phyloP scores from a whole-genome alignment of 345 rosid species.

The Gossypium anomalum region DNA sequence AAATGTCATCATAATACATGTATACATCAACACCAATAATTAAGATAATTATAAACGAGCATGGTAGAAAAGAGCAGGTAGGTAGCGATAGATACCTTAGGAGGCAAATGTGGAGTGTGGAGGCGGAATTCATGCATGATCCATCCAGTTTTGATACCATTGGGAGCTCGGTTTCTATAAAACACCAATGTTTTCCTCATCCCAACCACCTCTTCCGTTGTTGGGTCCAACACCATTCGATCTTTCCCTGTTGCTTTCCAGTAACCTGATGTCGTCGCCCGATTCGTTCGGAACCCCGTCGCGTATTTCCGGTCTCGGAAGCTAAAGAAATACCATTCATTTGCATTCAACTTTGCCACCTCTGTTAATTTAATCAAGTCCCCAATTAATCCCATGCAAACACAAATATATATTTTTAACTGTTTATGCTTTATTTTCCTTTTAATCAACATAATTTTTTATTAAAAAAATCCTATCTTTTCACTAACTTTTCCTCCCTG shows the following conservation, averaged over 20 bases:
- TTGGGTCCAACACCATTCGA: slow-evolving; percentile 71
- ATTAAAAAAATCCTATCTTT: background rate
- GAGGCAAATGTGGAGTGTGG: slow-evolving; percentile 87
- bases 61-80: no score
- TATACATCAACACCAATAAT: background rate
- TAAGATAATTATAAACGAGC: background rate
- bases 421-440: background rate
- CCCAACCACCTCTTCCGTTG: slow-evolving; percentile 62
- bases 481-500: slow-evolving; percentile 5
- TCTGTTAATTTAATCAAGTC: slow-evolving; percentile 33
- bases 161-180: slow-evolving; percentile 84
- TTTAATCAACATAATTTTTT: background rate
- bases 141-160: slow-evolving; percentile 95
- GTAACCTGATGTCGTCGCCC: slow-evolving; percentile 81
- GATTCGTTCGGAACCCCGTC: slow-evolving; percentile 82
- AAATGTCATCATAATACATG: no score
- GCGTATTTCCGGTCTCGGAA: slow-evolving; percentile 91
- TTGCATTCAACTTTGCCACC: slow-evolving; percentile 91
- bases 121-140: slow-evolving; percentile 98
- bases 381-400: background rate
- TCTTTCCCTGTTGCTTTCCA: slow-evolving; percentile 99
- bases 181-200: slow-evolving; percentile 97
- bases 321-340: slow-evolving; percentile 97
- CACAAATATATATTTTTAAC: background rate
- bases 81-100: slow-evolving; percentile 47